Base-by-base conservation (phyloP, 73 alveolate species). In the Paramecium caudatum region DNA sequence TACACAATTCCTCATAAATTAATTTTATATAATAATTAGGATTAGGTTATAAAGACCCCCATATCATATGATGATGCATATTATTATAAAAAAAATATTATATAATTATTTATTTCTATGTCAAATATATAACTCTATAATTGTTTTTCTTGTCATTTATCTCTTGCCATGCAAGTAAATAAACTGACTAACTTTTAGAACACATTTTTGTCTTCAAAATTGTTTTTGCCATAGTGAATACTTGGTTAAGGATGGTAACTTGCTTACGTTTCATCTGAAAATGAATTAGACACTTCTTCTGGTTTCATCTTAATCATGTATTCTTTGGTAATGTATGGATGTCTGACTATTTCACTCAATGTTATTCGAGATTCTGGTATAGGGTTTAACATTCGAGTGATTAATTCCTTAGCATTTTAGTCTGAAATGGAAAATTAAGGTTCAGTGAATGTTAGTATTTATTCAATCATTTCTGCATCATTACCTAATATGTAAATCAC, bases 1-100 rank as follows among this genome's bases (percentile, higher is more conserved):
- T n/a, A 65, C 17, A 21, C 83, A 65, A 65, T 65, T 65, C 6
- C 83, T 65, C 83, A 65, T 65, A 65, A 33, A 65, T 65, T 25
- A 65, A 65, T 55, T 55, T 49, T 55, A 55, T 55, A 27, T 23
- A 1, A 55, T 55, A 23, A n/a, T 19, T 27, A 55, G 10, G 45
- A 55, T 55, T 23, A 21, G 45, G 4, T 10, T 19, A 49, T 49
- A 13, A 16, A 19, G 25, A 49, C 70, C 70, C 70, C 70, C 70
- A 49, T 49, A 49, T 49, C 70, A 13, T 49, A 49, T 32, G 9
- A 49, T 49, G 25, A 49, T 49, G 19, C 70, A 49, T 49, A 49
- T 49, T 49, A 49, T 49, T 49, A 49, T 55, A 55, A 55, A 55
- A 27, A 55, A 27, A 27, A 55, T 55, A 55, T 19, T 27, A 55